Evolutionary conservation across 352 stramenopile species (phyloP), one percentile per base, ranked within the genome.

Genomic region (Aphanomyces euteiches): DNA sequence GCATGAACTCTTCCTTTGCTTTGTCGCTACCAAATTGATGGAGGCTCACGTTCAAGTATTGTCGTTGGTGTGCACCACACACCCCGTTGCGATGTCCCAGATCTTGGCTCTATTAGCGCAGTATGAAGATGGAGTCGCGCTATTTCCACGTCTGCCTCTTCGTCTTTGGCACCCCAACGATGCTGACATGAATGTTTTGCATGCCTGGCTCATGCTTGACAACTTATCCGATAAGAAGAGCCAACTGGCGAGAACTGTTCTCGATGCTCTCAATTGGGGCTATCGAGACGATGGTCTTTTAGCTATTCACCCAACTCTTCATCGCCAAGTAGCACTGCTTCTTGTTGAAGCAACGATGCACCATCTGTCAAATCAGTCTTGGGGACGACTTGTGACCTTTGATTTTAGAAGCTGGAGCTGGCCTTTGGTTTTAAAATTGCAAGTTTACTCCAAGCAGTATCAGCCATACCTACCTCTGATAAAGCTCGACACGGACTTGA

Each of bases 231-330:
- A 85, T 28, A 77, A 82, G 37, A 81, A 86, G 15, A 88, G 80
- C 69, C 77, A 74, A 3, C 67, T 95, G 12, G 87, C 85, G 43
- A 75, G 87, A 8, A 93, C 93, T 61, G 73, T 95, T 12, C 63
- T 95, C 7, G 87, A 95, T 47, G 78, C 81, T 21, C 90, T 95
- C 56, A 93, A 93, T 77, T 95, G 87, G 87, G 85, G 92, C 63
- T 90, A 84, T 12, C 82, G 92, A 56, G 89, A 89, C 70, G 50
- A 73, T 10, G 73, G 81, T 36, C 74, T 72, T 28, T 65, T 93
- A 5, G 93, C 93, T 73, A 89, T 85, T 2, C 76, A 80, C 21
- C 74, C 85, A 10, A 83, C 80, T 65, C 50, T 93, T n/a, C 87
- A 95, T 67, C 85, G 84, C 3, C 85, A 90, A 47, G 86, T 93